phyloP scores from a whole-genome alignment of 495 filamentous ascomycete species.

The Neurospora sp. region DNA sequence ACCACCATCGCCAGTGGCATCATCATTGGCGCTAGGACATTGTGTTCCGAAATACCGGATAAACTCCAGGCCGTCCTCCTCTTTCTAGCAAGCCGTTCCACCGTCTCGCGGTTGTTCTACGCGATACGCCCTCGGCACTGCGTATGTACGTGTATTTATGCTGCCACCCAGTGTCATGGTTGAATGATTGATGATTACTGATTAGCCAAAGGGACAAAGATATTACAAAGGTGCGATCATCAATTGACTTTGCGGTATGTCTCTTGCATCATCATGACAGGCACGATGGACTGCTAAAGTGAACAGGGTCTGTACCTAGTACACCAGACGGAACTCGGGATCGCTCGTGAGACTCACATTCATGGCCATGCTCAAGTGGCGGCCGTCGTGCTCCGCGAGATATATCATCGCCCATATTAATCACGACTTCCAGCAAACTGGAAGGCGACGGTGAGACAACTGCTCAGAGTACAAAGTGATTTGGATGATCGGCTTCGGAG shows the following conservation, averaged over 20 bases:
- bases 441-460: neutral
- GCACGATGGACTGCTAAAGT: neutral
- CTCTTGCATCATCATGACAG: neutral
- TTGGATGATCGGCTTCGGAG: neutral
- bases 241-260: neutral
- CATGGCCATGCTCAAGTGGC: neutral
- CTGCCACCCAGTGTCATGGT: neutral
- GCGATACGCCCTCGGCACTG: neutral
- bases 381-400: neutral
- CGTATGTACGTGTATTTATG: neutral
- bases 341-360: neutral
- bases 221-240: neutral
- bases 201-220: neutral
- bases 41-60: slow-evolving; percentile 12
- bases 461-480: neutral
- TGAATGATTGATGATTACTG: neutral
- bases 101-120: slow-evolving; percentile 7
- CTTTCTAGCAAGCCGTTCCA: neutral
- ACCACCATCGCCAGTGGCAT: neutral
- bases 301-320: neutral
- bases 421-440: neutral
- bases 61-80: slow-evolving; percentile 4
- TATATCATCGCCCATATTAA: neutral
- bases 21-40: slow-evolving; percentile 6
- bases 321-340: neutral